phyloP scores from a whole-genome alignment of 2,329 filamentous ascomycete genomes.

The Fusarium setosum region DNA sequence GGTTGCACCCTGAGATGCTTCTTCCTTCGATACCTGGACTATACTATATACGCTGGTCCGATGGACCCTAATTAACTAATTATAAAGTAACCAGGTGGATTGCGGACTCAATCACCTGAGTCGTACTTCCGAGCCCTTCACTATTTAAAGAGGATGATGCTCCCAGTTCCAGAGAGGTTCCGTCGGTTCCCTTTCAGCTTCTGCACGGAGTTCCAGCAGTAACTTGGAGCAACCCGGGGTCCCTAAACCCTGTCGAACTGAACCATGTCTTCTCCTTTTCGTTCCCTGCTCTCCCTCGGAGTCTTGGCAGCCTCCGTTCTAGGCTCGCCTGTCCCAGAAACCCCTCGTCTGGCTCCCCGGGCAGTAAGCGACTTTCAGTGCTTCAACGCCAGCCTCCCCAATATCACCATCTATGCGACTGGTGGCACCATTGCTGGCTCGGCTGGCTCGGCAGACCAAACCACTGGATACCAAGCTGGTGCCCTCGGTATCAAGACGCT shows the following conservation, averaged over 20 bases:
- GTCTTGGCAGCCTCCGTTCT: conserved; percentile 18
- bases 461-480: conserved; percentile 54
- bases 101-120: neutral
- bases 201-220: neutral
- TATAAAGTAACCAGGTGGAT: conserved; percentile 23
- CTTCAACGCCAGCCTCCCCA: conserved; percentile 53
- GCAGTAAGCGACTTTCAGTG: conserved; percentile 25
- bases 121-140: neutral
- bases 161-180: neutral
- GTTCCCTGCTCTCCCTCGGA: conserved; percentile 17
- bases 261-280: conserved; percentile 19
- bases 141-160: conserved; percentile 15
- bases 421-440: conserved; percentile 69
- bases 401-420: conserved; percentile 66
- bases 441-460: conserved; percentile 56
- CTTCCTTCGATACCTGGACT: conserved; percentile 3
- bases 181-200: neutral
- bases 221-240: neutral
- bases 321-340: conserved; percentile 23
- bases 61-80: conserved; percentile 25
- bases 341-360: conserved; percentile 8
- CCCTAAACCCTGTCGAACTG: neutral
- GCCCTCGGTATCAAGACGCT: conserved; percentile 59
- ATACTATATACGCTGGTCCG: conserved; percentile 3
- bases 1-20: conserved; percentile 2